These are phyloP conservation scores for Teratosphaeria viscida DNA, from an alignment of 2,329 filamentous ascomycete species.

Conservation along the genomic window DNA sequence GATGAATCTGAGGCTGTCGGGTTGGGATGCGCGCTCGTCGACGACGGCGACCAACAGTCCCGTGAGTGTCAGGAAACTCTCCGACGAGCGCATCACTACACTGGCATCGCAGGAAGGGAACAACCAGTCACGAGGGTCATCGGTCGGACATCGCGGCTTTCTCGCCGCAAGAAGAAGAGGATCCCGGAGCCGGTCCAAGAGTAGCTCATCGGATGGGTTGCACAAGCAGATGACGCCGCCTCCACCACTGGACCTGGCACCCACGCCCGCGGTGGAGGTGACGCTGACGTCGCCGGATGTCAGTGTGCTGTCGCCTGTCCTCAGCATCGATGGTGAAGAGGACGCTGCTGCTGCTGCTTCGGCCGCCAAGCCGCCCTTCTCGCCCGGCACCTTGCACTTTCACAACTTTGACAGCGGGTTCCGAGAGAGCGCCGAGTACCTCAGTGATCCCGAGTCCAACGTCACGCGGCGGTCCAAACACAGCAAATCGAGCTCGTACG, in stretches of 20 bases:
- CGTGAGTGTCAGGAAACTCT: not conserved
- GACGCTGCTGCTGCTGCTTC: not conserved
- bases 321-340: conserved; percentile 5
- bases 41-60: not conserved
- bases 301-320: conserved; percentile 8
- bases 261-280: not conserved
- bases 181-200: not conserved
- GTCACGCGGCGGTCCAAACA: conserved; percentile 11
- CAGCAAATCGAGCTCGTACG: conserved; percentile 19
- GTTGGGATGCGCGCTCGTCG: not conserved
- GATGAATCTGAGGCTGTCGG: not conserved
- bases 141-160: conserved; percentile 24
- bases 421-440: conserved; percentile 9
- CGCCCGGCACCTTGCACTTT: conserved; percentile 7
- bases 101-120: not conserved
- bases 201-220: not conserved
- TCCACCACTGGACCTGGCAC: not conserved
- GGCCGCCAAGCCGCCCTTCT: not conserved
- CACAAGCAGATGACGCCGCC: not conserved
- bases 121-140: conserved; percentile 13
- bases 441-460: conserved; percentile 18
- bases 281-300: not conserved
- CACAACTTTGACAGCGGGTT: conserved; percentile 10
- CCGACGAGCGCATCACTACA: not conserved
- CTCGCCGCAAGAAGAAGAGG: conserved; percentile 18